These are phyloP conservation scores for Termitomyces sp. DNA, from an alignment of 768 basidiomycete species.

Conservation along the genomic window DNA sequence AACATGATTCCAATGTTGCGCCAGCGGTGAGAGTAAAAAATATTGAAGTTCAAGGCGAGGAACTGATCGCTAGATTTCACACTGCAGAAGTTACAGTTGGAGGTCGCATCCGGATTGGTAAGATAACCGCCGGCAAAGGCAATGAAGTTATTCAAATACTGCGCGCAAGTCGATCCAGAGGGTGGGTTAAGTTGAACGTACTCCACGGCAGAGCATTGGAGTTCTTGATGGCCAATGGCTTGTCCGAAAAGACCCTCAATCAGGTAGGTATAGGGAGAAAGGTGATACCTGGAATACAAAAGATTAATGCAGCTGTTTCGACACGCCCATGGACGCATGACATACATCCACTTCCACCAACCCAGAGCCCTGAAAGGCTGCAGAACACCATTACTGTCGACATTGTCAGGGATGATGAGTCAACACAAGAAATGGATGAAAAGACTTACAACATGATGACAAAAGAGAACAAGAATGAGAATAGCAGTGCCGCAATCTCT, in stretches of 20 bases:
- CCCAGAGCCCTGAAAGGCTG: slow-evolving; percentile 54
- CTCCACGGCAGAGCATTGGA: slow-evolving; percentile 49
- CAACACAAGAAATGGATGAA: not conserved
- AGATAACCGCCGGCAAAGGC: slow-evolving; percentile 48
- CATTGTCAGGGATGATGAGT: not conserved
- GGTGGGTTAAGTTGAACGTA: slow-evolving; percentile 48
- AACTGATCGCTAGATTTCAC: slow-evolving; percentile 55
- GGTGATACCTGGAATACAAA: slow-evolving; percentile 20
- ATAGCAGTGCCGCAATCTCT: slow-evolving; percentile 48
- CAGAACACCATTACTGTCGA: slow-evolving; percentile 48
- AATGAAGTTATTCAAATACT: slow-evolving; percentile 49
- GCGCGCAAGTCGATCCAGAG: slow-evolving; percentile 42
- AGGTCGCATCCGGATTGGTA: slow-evolving; percentile 44
- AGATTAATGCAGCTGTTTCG: too few relatives aligned
- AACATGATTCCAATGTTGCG: slow-evolving; percentile 48
- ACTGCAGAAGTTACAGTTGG: slow-evolving; percentile 56
- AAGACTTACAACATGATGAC: slow-evolving; percentile 46
- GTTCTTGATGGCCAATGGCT: slow-evolving; percentile 34
- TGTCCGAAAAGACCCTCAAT: slow-evolving; percentile 37
- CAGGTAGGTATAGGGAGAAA: slow-evolving; percentile 52
- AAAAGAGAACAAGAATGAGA: slow-evolving; percentile 49
- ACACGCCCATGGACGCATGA: not conserved
- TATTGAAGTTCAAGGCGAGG: slow-evolving; percentile 45
- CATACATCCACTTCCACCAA: slow-evolving; percentile 67
- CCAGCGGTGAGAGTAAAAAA: slow-evolving; percentile 50